Evolutionary conservation across 179 eudicot genomes (phyloP).

Genomic region (Heliamphora pulchella): DNA sequence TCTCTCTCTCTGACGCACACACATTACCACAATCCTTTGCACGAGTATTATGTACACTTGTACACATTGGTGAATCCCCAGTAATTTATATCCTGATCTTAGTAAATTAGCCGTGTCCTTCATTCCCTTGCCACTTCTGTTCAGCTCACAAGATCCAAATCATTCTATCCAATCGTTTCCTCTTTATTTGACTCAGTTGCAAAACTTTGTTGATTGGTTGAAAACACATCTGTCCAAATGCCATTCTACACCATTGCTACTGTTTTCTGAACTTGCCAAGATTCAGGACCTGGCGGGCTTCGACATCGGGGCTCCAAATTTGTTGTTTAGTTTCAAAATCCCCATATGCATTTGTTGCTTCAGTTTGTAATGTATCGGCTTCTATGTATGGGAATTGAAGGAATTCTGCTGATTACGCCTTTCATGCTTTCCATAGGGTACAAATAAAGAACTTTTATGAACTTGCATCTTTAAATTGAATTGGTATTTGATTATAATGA

Average conservation of each 20-base stretch:
- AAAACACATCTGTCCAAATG: conserved; percentile 7
- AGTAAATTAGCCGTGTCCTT: conserved; percentile 11
- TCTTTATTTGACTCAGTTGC: not conserved
- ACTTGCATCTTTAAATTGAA: too few species aligned
- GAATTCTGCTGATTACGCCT: conserved; percentile 31
- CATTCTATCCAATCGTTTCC: not conserved
- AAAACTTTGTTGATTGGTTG: not conserved
- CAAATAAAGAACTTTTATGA: conserved; percentile 22
- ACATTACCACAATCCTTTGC: too few species aligned
- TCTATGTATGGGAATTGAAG: conserved; percentile 62
- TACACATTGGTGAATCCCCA: not conserved
- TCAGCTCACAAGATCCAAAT: not conserved
- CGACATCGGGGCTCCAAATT: conserved; percentile 46
- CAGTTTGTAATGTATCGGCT: conserved; percentile 55
- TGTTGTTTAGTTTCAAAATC: conserved; percentile 61
- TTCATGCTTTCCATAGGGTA: conserved; percentile 49
- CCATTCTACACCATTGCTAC: conserved; percentile 55
- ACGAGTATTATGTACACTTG: too few species aligned
- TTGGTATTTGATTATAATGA: too few species aligned
- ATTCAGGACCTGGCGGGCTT: conserved; percentile 34
- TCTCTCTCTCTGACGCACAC: too few species aligned
- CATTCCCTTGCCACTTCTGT: conserved; percentile 5
- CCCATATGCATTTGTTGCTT: conserved; percentile 32
- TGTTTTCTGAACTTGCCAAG: conserved; percentile 60
- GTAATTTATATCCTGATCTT: not conserved